These are phyloP conservation scores for Sporothrix globosa DNA, from an alignment of 2,329 filamentous ascomycete genomes.

Conservation along the genomic window DNA sequence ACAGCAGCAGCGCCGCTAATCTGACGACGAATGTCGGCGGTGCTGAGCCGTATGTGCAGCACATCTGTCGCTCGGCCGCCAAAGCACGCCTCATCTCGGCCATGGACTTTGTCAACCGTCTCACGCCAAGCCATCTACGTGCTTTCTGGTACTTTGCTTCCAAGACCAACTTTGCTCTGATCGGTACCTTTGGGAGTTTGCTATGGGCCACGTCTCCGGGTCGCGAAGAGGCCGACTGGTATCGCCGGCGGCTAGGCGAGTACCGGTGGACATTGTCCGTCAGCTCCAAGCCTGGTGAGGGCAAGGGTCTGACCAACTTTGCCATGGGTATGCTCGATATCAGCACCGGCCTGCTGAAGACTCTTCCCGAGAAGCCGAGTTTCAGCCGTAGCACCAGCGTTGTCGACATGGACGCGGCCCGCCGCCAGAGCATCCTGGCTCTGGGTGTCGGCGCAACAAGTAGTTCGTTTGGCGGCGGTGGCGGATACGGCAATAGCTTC, in stretches of 20 bases:
- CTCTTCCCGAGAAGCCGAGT: constrained; percentile 70
- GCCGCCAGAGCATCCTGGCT: constrained; percentile 37
- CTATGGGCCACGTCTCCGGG: constrained; percentile 88
- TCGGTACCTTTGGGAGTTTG: constrained; percentile 89
- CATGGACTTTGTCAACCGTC: constrained; percentile 95
- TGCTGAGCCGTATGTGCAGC: constrained; percentile 78
- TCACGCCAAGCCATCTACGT: constrained; percentile 82
- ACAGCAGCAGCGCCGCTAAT: constrained; percentile 37
- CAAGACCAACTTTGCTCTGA: constrained; percentile 89
- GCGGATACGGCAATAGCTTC: constrained; percentile 43
- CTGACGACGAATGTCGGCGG: constrained; percentile 39
- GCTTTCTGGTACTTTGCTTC: constrained; percentile 92
- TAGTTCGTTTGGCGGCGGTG: constrained; percentile 24
- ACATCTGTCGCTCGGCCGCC: constrained; percentile 90
- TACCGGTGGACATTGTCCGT: constrained; percentile 94
- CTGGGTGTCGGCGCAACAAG: constrained; percentile 33
- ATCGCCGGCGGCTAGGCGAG: constrained; percentile 79
- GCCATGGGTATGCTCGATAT: constrained; percentile 80
- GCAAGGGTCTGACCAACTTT: constrained; percentile 64
- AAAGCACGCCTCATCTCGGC: constrained; percentile 93
- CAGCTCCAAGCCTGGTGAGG: constrained; percentile 69
- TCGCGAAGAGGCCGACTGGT: constrained; percentile 89
- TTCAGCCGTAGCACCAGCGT: constrained; percentile 60
- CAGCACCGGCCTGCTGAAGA: constrained; percentile 68
- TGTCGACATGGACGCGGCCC: constrained; percentile 49